Evolutionary conservation across 2,329 filamentous ascomycete species (phyloP), one percentile per base, ranked within the genome.

Genomic region (Raffaelea arxii): DNA sequence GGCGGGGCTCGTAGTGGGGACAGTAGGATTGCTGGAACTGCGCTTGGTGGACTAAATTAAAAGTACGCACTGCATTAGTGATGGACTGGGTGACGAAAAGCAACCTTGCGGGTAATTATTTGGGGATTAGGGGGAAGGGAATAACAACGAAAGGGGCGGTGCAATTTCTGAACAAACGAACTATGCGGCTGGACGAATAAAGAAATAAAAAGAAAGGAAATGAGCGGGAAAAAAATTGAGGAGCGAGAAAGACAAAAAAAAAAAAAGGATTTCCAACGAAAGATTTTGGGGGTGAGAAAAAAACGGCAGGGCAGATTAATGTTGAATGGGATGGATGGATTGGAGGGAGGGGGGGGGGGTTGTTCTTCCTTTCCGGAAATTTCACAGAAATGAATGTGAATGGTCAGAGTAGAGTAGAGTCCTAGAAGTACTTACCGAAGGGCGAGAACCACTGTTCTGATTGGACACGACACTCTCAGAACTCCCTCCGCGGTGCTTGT

Each of bases 381-480:
- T n/a, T n/a, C n/a, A n/a, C n/a, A n/a, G n/a, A n/a, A n/a, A n/a
- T n/a, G n/a, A n/a, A n/a, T n/a, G n/a, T n/a, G n/a, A n/a, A n/a
- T n/a, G n/a, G n/a, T n/a, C n/a, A n/a, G 27, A 16, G 32, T n/a
- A 36, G 6, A 36, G 32, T n/a, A 7, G 32, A 18, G 14, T n/a
- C 9, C 16, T 30, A 16, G 27, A 7, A 16, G 32, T 36, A 78
- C 81, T 77, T 72, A 86, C 84, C 58, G 82, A 72, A 43, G 79
- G 77, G 43, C 76, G 73, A 41, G 83, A 84, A 52, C 69, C 68
- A 53, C 66, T 74, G 62, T 76, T 80, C 46, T 71, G 72, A 53
- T 65, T 73, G 4, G 78, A 82, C 36, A 70, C 71, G 25, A 76
- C 65, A 58, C 83, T 87, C 47, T 85, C 83, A 22, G 76, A 77